Evolutionary conservation across 164 flowering plant species (phyloP), one percentile per base, ranked within the genome.

Genomic region (Vitis labrusca): DNA sequence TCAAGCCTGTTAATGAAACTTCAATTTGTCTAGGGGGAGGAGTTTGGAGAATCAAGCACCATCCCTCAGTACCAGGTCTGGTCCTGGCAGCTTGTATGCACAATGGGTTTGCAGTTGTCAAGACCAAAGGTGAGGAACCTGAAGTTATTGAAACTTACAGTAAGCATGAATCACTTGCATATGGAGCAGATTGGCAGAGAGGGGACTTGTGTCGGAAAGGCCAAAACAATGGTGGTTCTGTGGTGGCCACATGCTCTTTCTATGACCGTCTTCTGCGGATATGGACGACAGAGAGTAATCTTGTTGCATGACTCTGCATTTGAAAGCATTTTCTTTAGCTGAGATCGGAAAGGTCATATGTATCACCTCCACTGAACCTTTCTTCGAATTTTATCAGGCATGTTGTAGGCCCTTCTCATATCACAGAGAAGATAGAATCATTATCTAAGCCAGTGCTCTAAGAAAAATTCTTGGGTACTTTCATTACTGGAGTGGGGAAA

Each of bases 11-110:
- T 9, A 77, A 66, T 72, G 92, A 88, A 71, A 77, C 80, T 30
- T 85, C 94, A 12, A 59, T 90, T 50, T 71, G 84, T 70, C 74
- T 93, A 63, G 98, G 98, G 9, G 99, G 99, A 53, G 98, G 99
- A 27, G 98, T 93, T 16, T 96, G 98, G 97, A 91, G 93, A 77
- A 80, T 96, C 54, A 96, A 93, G 85, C 83, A 87, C 75, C 97
- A 93, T 66, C 95, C 99, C 0, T 66, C 13, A 19, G 68, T 84
- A 30, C 81, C 83, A 7, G 88, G 82, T 52, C 50, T 93, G 37
- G 77, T 93, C 53, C 75, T 96, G 81, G 85, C 94, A 11, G 98
- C 99, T 59, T 96, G 99, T 77, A 96, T 93, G 98, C 99, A 96
- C 79, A 92, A 90, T 70, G 98, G 99, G 0, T 91, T 91, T 78